Percentiles rank a stretch among this genome's conserved stretches.
These are phyloP conservation scores for Hypericum perforatum DNA, from an alignment of 345 rosid genomes.

Conservation along the genomic window DNA sequence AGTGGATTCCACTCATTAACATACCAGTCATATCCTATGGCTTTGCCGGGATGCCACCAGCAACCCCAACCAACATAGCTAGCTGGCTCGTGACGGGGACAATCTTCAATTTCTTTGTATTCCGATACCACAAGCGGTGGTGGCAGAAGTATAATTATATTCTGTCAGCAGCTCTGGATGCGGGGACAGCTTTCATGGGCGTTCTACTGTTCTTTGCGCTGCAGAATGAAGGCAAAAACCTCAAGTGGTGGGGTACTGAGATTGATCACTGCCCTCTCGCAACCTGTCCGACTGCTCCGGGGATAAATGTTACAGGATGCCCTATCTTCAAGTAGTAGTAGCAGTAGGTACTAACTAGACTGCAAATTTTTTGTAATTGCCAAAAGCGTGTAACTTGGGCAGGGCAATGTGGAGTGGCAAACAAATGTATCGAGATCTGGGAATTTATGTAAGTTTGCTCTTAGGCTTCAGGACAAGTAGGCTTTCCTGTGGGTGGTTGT, in stretches of 20 bases:
- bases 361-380: too few species aligned
- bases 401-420: too few species aligned
- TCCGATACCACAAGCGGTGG: conserved; percentile 83
- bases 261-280: conserved; percentile 93
- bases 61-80: conserved; percentile 96
- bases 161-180: conserved; percentile 92
- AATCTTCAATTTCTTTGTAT: conserved; percentile 89
- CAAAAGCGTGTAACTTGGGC: too few species aligned
- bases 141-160: conserved; percentile 98
- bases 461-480: too few species aligned
- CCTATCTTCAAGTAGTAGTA: conserved; percentile 33
- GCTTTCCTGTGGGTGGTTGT: too few species aligned
- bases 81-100: conserved; percentile 92
- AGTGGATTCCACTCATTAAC: conserved; percentile 94
- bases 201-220: conserved; percentile 81
- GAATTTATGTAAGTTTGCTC: too few species aligned
- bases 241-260: conserved; percentile 93
- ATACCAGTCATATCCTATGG: conserved; percentile 93
- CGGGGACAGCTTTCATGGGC: conserved; percentile 98
- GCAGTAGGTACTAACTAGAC: too few species aligned
- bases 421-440: too few species aligned
- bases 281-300: conserved; percentile 79
- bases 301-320: conserved; percentile 51
- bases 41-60: conserved; percentile 99
- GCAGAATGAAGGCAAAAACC: conserved; percentile 46